Conservation (phyloP, 1,284 basidiomycete genomes). For the Lignosus rhinocerotis region DNA sequence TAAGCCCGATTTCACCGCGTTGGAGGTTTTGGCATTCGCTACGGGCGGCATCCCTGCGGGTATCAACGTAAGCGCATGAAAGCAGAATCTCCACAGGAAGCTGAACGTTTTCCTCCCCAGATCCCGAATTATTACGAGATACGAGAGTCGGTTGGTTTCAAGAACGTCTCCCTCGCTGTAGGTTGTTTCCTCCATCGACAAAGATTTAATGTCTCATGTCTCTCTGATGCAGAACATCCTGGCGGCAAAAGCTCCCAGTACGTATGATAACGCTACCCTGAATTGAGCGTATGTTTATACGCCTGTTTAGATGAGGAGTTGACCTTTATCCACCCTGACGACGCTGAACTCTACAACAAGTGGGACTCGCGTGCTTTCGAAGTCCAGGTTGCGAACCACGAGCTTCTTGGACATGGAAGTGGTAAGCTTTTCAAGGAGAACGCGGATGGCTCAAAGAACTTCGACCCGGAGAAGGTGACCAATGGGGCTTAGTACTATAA, state of each 20-base stretch:
- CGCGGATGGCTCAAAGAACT: constrained; percentile 75
- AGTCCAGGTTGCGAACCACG: constrained; percentile 85
- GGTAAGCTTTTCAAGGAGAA: constrained; percentile 81
- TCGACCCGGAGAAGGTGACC: constrained; percentile 62
- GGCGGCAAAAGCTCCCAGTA: constrained; percentile 80
- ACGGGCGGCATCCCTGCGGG: constrained; percentile 84
- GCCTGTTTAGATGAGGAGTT: constrained; percentile 63
- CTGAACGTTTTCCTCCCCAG: neutral
- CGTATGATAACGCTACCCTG: constrained; percentile 24
- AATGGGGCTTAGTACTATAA: neutral
- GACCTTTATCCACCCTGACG: constrained; percentile 80
- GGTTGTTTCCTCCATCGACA: constrained; percentile 24
- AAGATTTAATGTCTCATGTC: neutral
- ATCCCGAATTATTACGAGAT: constrained; percentile 76
- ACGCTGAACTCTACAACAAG: constrained; percentile 63
- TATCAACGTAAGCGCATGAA: constrained; percentile 60
- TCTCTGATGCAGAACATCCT: constrained; percentile 62
- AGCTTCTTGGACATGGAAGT: constrained; percentile 77
- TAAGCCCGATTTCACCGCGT: constrained; percentile 85
- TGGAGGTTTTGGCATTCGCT: constrained; percentile 79
- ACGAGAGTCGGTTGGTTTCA: constrained; percentile 78
- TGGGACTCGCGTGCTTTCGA: constrained; percentile 82
- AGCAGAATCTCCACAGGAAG: neutral
- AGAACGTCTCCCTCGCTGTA: constrained; percentile 78
- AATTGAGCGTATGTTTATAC: neutral